phyloP scores from a whole-genome alignment of 768 basidiomycete species.

The Trametes cubensis region DNA sequence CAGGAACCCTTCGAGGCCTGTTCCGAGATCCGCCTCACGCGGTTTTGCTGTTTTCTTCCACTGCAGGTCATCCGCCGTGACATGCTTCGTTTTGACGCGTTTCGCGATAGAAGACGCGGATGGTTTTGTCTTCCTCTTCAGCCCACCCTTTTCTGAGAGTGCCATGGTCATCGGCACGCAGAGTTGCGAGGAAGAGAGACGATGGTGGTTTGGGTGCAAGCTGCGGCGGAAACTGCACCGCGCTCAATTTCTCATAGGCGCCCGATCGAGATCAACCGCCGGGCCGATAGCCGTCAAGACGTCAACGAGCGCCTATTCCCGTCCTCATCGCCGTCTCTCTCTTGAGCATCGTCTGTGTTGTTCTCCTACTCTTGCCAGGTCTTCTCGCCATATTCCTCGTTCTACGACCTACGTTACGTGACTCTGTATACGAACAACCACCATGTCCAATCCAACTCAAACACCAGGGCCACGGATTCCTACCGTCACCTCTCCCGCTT shows the following conservation, averaged over 20 bases:
- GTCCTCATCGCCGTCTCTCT: neutral
- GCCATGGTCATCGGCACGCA: neutral
- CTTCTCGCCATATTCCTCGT: neutral
- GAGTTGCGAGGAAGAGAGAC: neutral
- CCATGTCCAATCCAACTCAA: conserved; percentile 14
- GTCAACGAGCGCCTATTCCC: conserved; percentile 4
- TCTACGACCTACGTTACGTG: neutral
- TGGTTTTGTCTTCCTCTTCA: conserved; percentile 28
- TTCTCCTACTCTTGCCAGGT: neutral
- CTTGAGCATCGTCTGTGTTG: neutral
- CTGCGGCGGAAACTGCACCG: neutral
- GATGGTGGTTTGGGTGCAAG: neutral
- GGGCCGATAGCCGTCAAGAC: conserved; percentile 1
- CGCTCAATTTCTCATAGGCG: conserved; percentile 1
- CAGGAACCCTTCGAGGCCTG: conserved; percentile 79
- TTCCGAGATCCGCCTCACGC: conserved; percentile 59
- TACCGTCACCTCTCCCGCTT: conserved; percentile 3
- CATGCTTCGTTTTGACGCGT: conserved; percentile 52
- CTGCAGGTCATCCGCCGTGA: conserved; percentile 59
- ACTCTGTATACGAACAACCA: neutral
- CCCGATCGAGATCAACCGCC: neutral
- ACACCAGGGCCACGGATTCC: neutral
- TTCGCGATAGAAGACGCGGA: conserved; percentile 43
- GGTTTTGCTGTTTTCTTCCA: conserved; percentile 74
- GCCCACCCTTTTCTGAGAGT: neutral